Conservation (phyloP, 2,329 filamentous ascomycete species). For the Paraphaeosphaeria minitans region DNA sequence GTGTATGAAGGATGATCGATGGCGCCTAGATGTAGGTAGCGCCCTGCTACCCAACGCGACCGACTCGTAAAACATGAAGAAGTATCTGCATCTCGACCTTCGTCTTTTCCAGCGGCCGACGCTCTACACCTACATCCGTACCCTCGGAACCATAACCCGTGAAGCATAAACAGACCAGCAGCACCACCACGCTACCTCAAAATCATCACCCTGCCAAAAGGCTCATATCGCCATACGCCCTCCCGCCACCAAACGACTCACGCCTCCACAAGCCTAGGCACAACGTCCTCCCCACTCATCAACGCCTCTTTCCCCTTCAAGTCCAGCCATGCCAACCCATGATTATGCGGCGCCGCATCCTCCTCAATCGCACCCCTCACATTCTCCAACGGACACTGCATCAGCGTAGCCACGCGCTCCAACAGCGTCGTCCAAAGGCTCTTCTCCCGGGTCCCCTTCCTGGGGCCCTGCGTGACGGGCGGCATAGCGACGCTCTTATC, state of each 20-base stretch:
- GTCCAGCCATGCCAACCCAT: conserved; percentile 30
- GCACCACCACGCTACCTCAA: neutral
- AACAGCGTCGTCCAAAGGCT: conserved; percentile 33
- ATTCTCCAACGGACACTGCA: conserved; percentile 24
- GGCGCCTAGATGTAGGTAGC: neutral
- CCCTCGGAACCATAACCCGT: neutral
- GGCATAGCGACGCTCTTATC: conserved; percentile 25
- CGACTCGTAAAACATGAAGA: neutral
- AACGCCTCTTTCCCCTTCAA: conserved; percentile 33
- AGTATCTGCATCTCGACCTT: neutral
- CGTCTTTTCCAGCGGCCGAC: neutral
- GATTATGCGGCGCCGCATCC: conserved; percentile 21
- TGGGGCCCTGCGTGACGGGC: conserved; percentile 36
- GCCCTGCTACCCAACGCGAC: neutral
- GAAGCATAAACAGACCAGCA: neutral
- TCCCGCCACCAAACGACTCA: too few relatives aligned
- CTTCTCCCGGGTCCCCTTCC: conserved; percentile 16
- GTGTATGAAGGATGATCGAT: neutral
- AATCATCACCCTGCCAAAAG: neutral
- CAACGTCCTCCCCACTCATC: conserved; percentile 28
- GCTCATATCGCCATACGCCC: neutral
- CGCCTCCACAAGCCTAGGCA: neutral
- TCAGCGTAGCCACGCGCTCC: conserved; percentile 31
- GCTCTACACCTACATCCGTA: neutral
- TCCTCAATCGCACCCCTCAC: conserved; percentile 27